A percentile compares a stretch with the other conserved stretches of the same genome.
These are phyloP conservation scores for Ustilago xerochloae DNA, from an alignment of 1,284 basidiomycete genomes.

Conservation along the genomic window DNA sequence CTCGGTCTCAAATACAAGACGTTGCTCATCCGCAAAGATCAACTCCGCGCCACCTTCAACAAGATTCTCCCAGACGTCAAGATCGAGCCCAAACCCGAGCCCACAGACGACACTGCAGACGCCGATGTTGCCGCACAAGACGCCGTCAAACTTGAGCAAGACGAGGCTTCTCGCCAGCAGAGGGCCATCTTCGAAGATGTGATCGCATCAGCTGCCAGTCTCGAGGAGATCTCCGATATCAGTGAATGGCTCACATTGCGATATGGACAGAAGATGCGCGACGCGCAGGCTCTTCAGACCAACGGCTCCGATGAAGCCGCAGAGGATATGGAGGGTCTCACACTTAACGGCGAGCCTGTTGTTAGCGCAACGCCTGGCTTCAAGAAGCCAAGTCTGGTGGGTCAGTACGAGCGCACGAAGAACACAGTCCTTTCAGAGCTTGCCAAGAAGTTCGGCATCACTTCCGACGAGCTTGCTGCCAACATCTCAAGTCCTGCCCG, in stretches of 20 bases:
- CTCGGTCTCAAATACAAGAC: slow-evolving; percentile 71
- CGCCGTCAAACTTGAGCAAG: slow-evolving; percentile 1
- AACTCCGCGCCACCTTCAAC: slow-evolving; percentile 57
- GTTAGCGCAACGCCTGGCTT: slow-evolving; percentile 70
- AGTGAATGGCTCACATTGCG: slow-evolving; percentile 91
- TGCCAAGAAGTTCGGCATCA: slow-evolving; percentile 83
- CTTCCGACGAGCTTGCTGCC: slow-evolving; percentile 80
- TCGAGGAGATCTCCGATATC: slow-evolving; percentile 90
- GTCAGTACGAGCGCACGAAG: slow-evolving; percentile 85
- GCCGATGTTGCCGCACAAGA: slow-evolving; percentile 4
- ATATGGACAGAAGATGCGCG: slow-evolving; percentile 72
- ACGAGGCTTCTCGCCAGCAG: slow-evolving; percentile 20
- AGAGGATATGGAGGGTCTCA: slow-evolving; percentile 68
- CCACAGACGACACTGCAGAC: slow-evolving; percentile 78
- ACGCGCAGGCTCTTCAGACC: slow-evolving; percentile 71
- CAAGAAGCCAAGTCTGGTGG: slow-evolving; percentile 86
- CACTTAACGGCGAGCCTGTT: slow-evolving; percentile 26
- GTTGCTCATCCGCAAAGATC: slow-evolving; percentile 59
- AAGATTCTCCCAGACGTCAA: slow-evolving; percentile 72
- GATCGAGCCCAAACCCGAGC: slow-evolving; percentile 69
- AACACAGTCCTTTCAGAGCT: slow-evolving; percentile 80
- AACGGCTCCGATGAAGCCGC: slow-evolving; percentile 77
- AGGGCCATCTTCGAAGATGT: slow-evolving; percentile 51
- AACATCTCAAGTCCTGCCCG: slow-evolving; percentile 77
- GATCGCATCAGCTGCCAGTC: slow-evolving; percentile 70